phyloP scores from a whole-genome alignment of 2,329 filamentous ascomycete genomes.

The Cytospora chrysosperma region DNA sequence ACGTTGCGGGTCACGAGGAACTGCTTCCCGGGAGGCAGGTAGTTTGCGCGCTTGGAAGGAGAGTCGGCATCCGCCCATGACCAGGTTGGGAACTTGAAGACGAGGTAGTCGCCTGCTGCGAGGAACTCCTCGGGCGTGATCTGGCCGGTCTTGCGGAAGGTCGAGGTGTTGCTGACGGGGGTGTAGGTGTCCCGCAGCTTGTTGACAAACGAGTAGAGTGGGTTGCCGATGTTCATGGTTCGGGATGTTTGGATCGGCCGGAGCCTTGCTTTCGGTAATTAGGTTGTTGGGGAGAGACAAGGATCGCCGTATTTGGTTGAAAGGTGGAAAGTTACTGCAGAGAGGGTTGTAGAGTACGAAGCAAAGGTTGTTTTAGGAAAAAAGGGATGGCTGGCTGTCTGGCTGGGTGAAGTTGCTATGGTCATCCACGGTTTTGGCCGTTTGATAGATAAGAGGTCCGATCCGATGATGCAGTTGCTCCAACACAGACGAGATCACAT shows the following conservation, averaged over 20 bases:
- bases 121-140: slow-evolving; percentile 98
- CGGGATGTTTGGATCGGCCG: slow-evolving; percentile 19
- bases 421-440: slow-evolving; percentile 2
- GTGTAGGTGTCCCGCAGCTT: slow-evolving; percentile 89
- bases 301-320: neutral
- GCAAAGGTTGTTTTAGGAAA: slow-evolving; percentile 1
- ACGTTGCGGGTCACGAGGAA: slow-evolving; percentile 93
- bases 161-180: slow-evolving; percentile 84
- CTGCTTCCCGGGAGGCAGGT: slow-evolving; percentile 88
- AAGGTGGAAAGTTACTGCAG: neutral
- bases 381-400: neutral
- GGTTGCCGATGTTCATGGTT: slow-evolving; percentile 68
- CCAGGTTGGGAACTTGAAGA: slow-evolving; percentile 99
- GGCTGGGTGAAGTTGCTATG: neutral
- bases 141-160: slow-evolving; percentile 89
- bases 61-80: slow-evolving; percentile 89
- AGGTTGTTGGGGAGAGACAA: neutral
- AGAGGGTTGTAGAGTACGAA: neutral
- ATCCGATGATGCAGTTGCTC: slow-evolving; percentile 13
- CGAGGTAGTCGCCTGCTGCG: slow-evolving; percentile 91
- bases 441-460: slow-evolving; percentile 3
- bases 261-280: slow-evolving; percentile 9
- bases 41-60: slow-evolving; percentile 72
- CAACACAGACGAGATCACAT: slow-evolving; percentile 17
- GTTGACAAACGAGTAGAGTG: slow-evolving; percentile 85